Conservation (phyloP, 345 rosid species). For the Syzygium jambos region DNA sequence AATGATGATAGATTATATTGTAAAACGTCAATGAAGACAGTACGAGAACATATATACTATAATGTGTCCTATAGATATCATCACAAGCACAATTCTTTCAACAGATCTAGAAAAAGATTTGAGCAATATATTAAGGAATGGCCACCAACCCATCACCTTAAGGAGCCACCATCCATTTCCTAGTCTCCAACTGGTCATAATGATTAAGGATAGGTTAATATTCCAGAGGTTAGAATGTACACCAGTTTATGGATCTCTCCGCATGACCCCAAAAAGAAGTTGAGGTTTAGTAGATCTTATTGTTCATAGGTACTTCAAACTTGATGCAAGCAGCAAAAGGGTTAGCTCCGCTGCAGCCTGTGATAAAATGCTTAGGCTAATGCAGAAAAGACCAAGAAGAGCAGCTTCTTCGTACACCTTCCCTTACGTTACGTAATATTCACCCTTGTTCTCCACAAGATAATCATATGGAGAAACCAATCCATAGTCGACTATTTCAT, state of each 20-base stretch:
- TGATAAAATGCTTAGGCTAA: not conserved
- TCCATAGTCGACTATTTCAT: constrained; percentile 44
- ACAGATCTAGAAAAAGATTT: not conserved
- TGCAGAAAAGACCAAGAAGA: constrained; percentile 1
- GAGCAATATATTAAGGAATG: not conserved
- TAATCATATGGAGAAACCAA: constrained; percentile 57
- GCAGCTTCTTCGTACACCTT: not conserved
- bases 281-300: constrained; percentile 9
- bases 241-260: not conserved
- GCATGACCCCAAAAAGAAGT: not conserved
- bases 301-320: not conserved
- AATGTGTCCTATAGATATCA: not conserved
- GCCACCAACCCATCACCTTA: not conserved
- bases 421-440: constrained; percentile 42
- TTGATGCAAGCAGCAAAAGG: constrained; percentile 2
- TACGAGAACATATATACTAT: not conserved
- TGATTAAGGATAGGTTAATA: not conserved
- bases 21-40: not conserved
- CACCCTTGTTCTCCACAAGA: constrained; percentile 50
- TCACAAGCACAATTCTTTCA: not conserved
- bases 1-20: not conserved
- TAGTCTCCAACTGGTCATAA: not conserved
- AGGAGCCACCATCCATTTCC: not conserved
- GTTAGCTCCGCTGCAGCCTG: not conserved
- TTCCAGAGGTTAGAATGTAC: constrained; percentile 1